Conservation (phyloP, 164 flowering plant genomes). For the Chloranthus sessilifolius region DNA sequence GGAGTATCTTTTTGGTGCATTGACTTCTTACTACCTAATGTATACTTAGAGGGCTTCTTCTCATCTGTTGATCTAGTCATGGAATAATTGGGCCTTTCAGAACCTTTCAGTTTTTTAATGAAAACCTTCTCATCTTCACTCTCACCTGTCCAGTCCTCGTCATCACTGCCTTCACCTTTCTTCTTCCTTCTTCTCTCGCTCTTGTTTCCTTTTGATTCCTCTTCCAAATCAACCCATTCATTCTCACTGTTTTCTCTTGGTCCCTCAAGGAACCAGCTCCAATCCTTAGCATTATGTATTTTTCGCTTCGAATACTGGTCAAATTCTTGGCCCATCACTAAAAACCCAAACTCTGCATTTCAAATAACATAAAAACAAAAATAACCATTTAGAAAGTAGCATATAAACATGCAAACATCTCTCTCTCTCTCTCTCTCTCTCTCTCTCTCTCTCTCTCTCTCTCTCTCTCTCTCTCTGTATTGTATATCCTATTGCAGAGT, state of each 20-base stretch:
- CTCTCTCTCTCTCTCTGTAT: too few species aligned
- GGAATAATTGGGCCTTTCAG: conserved; percentile 33
- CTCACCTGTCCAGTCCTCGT: conserved; percentile 71
- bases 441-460: too few species aligned
- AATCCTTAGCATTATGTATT: conserved; percentile 47
- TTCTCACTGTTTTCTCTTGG: conserved; percentile 33
- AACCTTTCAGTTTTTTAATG: conserved; percentile 28
- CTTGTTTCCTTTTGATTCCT: conserved; percentile 10
- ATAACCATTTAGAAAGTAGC: background rate
- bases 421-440: too few species aligned
- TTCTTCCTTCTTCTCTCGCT: conserved; percentile 26
- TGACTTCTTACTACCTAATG: conserved; percentile 7
- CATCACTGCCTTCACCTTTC: conserved; percentile 33
- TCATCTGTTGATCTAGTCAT: conserved; percentile 52
- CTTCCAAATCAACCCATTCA: conserved; percentile 26
- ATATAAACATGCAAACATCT: background rate
- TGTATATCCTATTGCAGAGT: too few species aligned
- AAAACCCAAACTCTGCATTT: conserved; percentile 84
- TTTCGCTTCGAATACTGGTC: conserved; percentile 46
- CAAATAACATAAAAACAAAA: conserved; percentile 1
- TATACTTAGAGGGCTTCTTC: conserved; percentile 13
- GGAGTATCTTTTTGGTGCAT: conserved; percentile 10
- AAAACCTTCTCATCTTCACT: conserved; percentile 53
- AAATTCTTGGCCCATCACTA: conserved; percentile 75
- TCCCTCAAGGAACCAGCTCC: conserved; percentile 86